Conservation (phyloP, 148 eudicot genomes). For the Pharnaceum exiguum region DNA sequence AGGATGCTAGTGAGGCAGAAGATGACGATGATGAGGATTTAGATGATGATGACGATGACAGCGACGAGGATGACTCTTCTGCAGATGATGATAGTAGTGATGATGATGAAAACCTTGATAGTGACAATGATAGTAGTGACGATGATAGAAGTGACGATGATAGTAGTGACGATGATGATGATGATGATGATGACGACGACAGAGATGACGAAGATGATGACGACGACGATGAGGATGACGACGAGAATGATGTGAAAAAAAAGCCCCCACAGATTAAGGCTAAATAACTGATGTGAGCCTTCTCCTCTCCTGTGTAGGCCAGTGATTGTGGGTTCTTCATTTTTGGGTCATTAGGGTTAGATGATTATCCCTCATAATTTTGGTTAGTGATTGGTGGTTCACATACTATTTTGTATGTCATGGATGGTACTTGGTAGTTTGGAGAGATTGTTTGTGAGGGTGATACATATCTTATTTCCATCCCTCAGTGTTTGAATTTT, state of each 20-base stretch:
- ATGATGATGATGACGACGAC: not conserved
- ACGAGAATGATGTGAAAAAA: constrained; percentile 10
- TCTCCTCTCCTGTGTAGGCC: constrained; percentile 1
- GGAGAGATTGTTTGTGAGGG: constrained; percentile 9
- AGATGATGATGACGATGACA: constrained; percentile 9
- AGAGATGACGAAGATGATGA: constrained; percentile 19
- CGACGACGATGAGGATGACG: constrained; percentile 20
- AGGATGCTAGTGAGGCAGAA: constrained; percentile 28
- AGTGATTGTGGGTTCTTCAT: constrained; percentile 2
- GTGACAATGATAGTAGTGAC: constrained; percentile 9
- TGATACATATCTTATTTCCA: not conserved
- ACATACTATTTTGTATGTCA: constrained; percentile 1
- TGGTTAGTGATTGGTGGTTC: not conserved
- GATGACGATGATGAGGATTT: constrained; percentile 18
- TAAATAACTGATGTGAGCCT: constrained; percentile 11
- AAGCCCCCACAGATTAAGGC: constrained; percentile 25
- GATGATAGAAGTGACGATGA: constrained; percentile 11
- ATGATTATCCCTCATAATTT: not conserved
- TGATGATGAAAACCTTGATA: constrained; percentile 23
- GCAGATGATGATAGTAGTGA: constrained; percentile 21
- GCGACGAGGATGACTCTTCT: constrained; percentile 20
- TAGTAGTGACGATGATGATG: constrained; percentile 2
- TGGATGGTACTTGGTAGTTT: not conserved
- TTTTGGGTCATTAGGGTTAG: not conserved
- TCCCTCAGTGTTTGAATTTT: not conserved